These are phyloP conservation scores for Botrytis hyacinthi DNA, from an alignment of 2,329 filamentous ascomycete genomes.

Conservation along the genomic window DNA sequence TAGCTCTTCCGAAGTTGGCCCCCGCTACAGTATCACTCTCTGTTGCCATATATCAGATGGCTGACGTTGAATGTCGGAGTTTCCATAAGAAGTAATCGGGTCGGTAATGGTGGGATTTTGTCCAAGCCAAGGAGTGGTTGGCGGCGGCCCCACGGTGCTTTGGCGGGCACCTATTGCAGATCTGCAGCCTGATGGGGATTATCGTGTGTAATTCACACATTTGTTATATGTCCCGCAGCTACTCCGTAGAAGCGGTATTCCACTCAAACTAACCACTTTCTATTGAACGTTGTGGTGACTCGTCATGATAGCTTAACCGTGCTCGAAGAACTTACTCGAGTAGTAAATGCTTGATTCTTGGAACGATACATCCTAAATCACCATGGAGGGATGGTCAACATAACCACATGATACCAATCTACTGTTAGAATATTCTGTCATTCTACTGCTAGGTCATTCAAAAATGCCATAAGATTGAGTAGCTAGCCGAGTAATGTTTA, in stretches of 20 bases:
- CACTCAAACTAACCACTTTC: neutral
- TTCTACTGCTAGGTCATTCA: neutral
- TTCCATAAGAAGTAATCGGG: neutral
- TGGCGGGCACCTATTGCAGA: neutral
- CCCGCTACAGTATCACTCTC: neutral
- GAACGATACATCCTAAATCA: neutral
- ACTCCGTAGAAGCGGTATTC: neutral
- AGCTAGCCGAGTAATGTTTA: neutral
- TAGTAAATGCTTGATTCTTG: neutral
- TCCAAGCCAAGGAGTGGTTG: neutral
- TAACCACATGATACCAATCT: neutral
- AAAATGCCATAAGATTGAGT: neutral
- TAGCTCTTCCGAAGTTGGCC: neutral
- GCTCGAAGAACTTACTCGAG: neutral
- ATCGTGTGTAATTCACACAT: neutral
- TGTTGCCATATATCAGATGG: neutral
- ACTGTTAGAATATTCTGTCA: neutral
- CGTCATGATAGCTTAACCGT: neutral
- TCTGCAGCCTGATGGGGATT: neutral
- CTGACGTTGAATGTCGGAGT: neutral
- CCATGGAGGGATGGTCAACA: neutral
- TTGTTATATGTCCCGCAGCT: neutral
- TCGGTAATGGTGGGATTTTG: conserved; percentile 4
- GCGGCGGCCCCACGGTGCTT: neutral
- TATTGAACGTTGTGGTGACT: neutral